Evolutionary conservation across 148 eudicot species (phyloP).

Genomic region (Persicaria tinctoria): DNA sequence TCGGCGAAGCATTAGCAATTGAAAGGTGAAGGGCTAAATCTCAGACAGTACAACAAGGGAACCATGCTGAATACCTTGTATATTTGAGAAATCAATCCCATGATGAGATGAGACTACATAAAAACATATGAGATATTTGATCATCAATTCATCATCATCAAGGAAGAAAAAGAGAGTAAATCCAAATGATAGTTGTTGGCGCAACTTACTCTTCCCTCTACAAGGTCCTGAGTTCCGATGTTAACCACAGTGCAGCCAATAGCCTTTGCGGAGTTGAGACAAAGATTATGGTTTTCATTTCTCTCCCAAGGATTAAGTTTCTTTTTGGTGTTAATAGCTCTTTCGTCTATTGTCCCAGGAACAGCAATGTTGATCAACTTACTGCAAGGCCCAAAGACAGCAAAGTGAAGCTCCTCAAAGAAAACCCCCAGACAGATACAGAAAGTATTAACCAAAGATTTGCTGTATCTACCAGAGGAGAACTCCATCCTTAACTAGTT

Average conservation of each 20-base stretch:
- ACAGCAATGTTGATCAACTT: slow-evolving; percentile 90
- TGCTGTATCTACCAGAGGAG: slow-evolving; percentile 62
- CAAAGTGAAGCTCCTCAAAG: neutral
- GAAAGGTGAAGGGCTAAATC: neutral
- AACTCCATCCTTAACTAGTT: slow-evolving; percentile 79
- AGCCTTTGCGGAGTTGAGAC: slow-evolving; percentile 95
- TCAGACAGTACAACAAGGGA: neutral
- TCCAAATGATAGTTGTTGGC: neutral
- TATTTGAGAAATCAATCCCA: slow-evolving; percentile 80
- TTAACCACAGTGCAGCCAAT: slow-evolving; percentile 96
- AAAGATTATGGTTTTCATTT: slow-evolving; percentile 87
- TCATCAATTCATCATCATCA: neutral
- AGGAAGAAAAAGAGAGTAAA: neutral
- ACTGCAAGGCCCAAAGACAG: slow-evolving; percentile 30
- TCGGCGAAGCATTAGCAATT: neutral
- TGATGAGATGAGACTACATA: slow-evolving; percentile 67
- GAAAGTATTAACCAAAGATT: neutral
- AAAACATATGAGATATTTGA: slow-evolving; percentile 14
- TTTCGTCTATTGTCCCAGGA: slow-evolving; percentile 87
- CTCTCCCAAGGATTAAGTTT: slow-evolving; percentile 89
- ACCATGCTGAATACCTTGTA: slow-evolving; percentile 41
- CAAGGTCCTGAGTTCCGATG: slow-evolving; percentile 80
- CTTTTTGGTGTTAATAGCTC: slow-evolving; percentile 76
- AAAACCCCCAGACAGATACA: too few relatives aligned
- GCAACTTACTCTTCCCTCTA: slow-evolving; percentile 72